Conservation (phyloP, 441 rosid species). For the Pelargonium myrrhifolium region DNA sequence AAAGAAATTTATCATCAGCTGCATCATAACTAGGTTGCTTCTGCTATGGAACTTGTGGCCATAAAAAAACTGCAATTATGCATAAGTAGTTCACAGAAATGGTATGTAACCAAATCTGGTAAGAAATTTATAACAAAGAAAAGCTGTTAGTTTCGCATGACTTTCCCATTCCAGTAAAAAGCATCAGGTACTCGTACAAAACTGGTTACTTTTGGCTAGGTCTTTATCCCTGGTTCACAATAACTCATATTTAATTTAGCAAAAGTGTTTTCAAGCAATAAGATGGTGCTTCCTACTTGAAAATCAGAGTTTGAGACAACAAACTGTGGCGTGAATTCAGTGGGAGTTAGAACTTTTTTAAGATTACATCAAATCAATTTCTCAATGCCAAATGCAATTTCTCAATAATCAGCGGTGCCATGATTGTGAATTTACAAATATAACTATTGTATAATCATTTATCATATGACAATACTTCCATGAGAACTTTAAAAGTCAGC, state of each 20-base stretch:
- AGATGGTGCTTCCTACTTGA: too few relatives aligned
- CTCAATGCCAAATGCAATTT: too few relatives aligned
- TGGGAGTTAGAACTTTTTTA: too few relatives aligned
- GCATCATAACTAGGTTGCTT: slow-evolving; percentile 13
- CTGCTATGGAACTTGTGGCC: neutral
- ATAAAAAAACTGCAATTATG: neutral
- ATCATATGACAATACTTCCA: neutral
- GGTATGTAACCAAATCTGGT: neutral
- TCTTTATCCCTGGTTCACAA: neutral
- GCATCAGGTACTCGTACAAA: neutral
- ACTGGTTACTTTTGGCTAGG: neutral
- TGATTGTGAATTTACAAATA: neutral
- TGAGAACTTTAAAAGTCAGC: neutral
- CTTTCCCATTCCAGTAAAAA: neutral
- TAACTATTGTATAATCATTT: neutral
- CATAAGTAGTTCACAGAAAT: too few relatives aligned
- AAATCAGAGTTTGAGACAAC: too few relatives aligned
- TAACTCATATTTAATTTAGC: too few relatives aligned
- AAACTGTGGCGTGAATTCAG: too few relatives aligned
- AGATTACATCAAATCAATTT: too few relatives aligned
- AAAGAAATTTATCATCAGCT: slow-evolving; percentile 18
- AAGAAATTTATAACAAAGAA: neutral
- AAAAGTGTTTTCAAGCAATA: too few relatives aligned
- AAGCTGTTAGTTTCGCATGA: neutral
- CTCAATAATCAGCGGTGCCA: neutral